Evolutionary conservation across 805 yeast genomes (phyloP).

Genomic region (Yarrowia divulgata): DNA sequence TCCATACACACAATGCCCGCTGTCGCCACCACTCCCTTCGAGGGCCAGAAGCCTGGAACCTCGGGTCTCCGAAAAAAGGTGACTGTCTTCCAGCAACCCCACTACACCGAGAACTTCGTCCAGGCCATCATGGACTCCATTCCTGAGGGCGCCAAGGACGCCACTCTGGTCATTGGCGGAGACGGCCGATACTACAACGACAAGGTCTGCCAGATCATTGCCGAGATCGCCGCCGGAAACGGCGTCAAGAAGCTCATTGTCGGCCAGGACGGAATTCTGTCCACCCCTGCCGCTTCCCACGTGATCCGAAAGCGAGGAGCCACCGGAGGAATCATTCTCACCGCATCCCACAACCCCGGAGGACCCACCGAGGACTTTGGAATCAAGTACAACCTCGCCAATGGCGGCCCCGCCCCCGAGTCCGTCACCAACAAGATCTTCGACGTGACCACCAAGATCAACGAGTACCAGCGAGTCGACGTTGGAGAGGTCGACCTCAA

Average conservation of each 20-base stretch:
- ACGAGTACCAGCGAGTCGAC: slow-evolving; percentile 63
- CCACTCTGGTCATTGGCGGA: slow-evolving; percentile 92
- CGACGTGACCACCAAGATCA: slow-evolving; percentile 67
- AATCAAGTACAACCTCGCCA: slow-evolving; percentile 90
- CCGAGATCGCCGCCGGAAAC: slow-evolving; percentile 86
- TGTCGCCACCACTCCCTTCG: slow-evolving; percentile 74
- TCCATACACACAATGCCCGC: slow-evolving; percentile 36
- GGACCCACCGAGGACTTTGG: slow-evolving; percentile 93
- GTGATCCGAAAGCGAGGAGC: slow-evolving; percentile 73
- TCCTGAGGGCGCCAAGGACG: slow-evolving; percentile 81
- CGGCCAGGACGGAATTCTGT: slow-evolving; percentile 86
- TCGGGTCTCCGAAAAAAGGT: slow-evolving; percentile 96
- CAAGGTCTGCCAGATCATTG: slow-evolving; percentile 79
- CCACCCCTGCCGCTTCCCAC: slow-evolving; percentile 98
- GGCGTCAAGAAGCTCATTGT: slow-evolving; percentile 84
- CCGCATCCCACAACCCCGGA: slow-evolving; percentile 98
- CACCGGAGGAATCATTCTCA: slow-evolving; percentile 94
- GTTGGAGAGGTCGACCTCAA: slow-evolving; percentile 71
- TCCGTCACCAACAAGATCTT: slow-evolving; percentile 86
- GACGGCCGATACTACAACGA: slow-evolving; percentile 94
- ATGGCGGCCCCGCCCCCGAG: slow-evolving; percentile 99
- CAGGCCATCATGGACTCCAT: slow-evolving; percentile 85
- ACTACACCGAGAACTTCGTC: slow-evolving; percentile 92
- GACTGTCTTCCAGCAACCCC: slow-evolving; percentile 73
- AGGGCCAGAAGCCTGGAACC: slow-evolving; percentile 97